Evolutionary conservation across 345 rosid species (phyloP).

Genomic region (Populus euphratica): DNA sequence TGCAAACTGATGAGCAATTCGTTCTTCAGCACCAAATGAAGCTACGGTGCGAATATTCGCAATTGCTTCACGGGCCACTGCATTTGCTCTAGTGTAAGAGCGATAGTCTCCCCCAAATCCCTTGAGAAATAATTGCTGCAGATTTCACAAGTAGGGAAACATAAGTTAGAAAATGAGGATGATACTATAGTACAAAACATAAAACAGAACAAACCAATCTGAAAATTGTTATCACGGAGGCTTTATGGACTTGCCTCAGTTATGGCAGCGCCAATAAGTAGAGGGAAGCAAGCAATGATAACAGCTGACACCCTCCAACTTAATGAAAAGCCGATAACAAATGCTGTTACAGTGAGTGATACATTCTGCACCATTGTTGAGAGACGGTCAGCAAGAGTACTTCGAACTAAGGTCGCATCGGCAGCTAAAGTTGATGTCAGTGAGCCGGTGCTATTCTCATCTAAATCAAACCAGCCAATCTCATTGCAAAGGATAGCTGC

Average conservation of each 20-base stretch:
- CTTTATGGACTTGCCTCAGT: constrained; percentile 47
- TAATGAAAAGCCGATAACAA: constrained; percentile 53
- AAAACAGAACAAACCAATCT: no score
- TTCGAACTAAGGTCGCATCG: constrained; percentile 72
- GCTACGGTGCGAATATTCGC: constrained; percentile 67
- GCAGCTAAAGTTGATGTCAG: constrained; percentile 67
- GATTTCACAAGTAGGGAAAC: neutral
- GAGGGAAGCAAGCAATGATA: constrained; percentile 66
- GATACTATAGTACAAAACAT: no score
- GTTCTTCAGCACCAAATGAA: constrained; percentile 64
- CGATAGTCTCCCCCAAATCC: constrained; percentile 77
- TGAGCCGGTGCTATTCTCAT: constrained; percentile 68
- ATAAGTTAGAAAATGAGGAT: neutral
- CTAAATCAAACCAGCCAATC: constrained; percentile 86
- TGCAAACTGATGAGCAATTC: constrained; percentile 47
- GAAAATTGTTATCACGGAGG: no score
- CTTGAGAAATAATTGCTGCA: constrained; percentile 70
- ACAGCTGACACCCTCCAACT: constrained; percentile 86
- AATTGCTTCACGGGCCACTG: constrained; percentile 73
- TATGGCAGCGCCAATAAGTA: constrained; percentile 71
- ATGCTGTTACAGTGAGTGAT: constrained; percentile 71
- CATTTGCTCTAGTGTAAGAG: constrained; percentile 58
- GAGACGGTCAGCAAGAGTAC: constrained; percentile 75
- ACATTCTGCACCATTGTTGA: constrained; percentile 77
- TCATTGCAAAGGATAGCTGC: constrained; percentile 79